Base-by-base conservation (phyloP, 805 yeast species). In the Zygotorulaspora sp. region DNA sequence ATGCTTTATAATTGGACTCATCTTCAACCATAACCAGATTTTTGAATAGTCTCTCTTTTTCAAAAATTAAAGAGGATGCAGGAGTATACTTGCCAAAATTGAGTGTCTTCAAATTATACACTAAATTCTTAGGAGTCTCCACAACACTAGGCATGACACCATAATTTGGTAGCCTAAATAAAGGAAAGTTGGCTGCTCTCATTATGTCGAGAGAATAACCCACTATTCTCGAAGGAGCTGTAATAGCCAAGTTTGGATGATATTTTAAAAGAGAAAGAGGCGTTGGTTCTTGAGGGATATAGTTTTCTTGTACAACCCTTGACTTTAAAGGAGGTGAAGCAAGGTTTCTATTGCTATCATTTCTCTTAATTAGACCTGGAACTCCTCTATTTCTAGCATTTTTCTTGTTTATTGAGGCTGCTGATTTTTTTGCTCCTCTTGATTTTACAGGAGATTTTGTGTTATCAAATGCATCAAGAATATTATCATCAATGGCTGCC, bases 61-160 rank as follows among this genome's bases (percentile, higher is more conserved):
- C 47, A 16, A 53, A 31, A 5, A 43, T 37, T 14, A 56, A 32
- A 3, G 57, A 58, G 48, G 75, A 66, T 1, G 95, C 95, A 6
- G 74, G 66, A 2, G 80, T 69, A 32, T 89, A 65, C 9, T 84
- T 74, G 6, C 88, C 97, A 7, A 83, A 78, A 51, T 83, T 84
- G 5, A 68, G 65, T 38, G 87, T 76, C 49, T 61, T 65, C 58
- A 67, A 78, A 13, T 50, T 43, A 19, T 37, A 32, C 6, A 39
- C 38, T 12, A 34, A 23, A 37, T 47, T 52, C 29, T 40, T 38
- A 6, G 47, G 41, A 21, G 37, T 22, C 4, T 28, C 40, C 19
- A 37, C 35, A 7, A 30, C 32, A 12, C 32, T 34, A 7, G 34
- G 23, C 4, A 21, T 27, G n/a, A 39, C 27, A 7, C 59, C 58